Percentiles rank a stretch among this genome's conserved stretches.
Conservation (phyloP, 169 alveolate species). For the Cystoisospora suis region DNA sequence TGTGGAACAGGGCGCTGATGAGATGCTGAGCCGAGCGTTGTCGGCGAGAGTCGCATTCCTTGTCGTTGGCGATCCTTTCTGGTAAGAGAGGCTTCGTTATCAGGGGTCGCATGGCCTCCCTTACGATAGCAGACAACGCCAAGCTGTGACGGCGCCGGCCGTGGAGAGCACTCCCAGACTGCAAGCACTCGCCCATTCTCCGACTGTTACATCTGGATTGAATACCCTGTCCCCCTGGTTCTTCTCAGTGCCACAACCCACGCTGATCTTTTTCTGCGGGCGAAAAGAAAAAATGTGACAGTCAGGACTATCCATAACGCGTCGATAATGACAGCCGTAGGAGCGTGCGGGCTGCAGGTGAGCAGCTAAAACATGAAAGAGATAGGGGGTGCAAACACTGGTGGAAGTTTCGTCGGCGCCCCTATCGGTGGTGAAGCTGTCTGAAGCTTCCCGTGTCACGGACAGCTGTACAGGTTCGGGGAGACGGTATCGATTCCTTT, state of each 20-base stretch:
- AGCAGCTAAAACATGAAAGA: not conserved
- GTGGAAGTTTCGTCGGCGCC: not conserved
- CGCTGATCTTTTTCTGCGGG: conserved; percentile 85
- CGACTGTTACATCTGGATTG: too few species aligned
- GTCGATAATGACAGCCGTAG: conserved; percentile 84
- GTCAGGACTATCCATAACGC: conserved; percentile 89
- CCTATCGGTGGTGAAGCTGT: not conserved
- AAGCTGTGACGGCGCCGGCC: too few species aligned
- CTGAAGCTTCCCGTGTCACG: not conserved
- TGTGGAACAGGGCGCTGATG: conserved; percentile 83
- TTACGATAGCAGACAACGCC: too few species aligned
- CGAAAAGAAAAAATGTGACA: conserved; percentile 78
- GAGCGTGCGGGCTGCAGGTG: conserved; percentile 80
- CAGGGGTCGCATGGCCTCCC: too few species aligned
- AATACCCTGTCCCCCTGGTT: not conserved
- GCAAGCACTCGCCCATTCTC: too few species aligned
- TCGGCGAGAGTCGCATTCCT: conserved; percentile 79
- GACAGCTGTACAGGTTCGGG: conserved; percentile 95
- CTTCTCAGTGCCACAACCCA: conserved; percentile 90
- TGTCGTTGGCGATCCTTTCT: conserved; percentile 91
- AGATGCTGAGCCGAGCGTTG: conserved; percentile 78
- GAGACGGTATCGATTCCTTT: conserved; percentile 97
- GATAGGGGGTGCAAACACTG: not conserved
- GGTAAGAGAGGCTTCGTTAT: too few species aligned
- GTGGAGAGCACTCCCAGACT: too few species aligned